Evolutionary conservation across 129 eudicot genomes (phyloP).

Genomic region (Centella asiatica): DNA sequence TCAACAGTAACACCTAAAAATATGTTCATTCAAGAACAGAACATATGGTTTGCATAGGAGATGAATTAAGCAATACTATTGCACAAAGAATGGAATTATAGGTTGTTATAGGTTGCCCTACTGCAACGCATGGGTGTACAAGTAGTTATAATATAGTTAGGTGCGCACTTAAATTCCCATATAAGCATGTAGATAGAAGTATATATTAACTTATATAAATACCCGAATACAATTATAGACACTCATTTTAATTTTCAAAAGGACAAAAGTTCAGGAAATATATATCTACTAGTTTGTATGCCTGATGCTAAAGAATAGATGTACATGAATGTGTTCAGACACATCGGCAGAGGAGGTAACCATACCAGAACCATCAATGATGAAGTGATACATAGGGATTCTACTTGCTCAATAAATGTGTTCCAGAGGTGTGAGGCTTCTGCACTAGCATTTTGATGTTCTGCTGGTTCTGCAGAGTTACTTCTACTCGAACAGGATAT

Average conservation of each 20-base stretch:
- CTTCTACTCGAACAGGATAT: background rate
- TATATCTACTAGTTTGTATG: background rate
- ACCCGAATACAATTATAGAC: no score
- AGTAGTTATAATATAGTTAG: background rate
- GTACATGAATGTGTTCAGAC: background rate
- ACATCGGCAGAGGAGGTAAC: conserved; percentile 4
- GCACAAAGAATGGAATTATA: background rate
- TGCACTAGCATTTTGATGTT: conserved; percentile 19
- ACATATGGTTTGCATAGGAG: background rate
- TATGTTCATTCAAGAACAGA: no score
- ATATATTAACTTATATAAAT: no score
- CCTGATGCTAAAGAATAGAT: background rate
- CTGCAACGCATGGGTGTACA: no score
- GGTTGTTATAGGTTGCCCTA: no score
- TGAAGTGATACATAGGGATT: conserved; percentile 51
- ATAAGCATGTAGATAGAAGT: background rate
- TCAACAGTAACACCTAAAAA: no score
- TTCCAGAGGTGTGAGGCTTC: conserved; percentile 64
- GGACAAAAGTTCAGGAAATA: background rate
- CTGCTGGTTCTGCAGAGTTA: conserved; percentile 16
- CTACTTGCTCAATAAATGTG: conserved; percentile 77
- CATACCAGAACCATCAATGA: conserved; percentile 81
- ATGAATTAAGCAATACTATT: background rate
- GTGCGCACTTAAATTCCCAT: background rate
- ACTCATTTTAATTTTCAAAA: background rate